Evolutionary conservation across 257 asterid species (phyloP).

Genomic region (Solanum corneliomulleri): DNA sequence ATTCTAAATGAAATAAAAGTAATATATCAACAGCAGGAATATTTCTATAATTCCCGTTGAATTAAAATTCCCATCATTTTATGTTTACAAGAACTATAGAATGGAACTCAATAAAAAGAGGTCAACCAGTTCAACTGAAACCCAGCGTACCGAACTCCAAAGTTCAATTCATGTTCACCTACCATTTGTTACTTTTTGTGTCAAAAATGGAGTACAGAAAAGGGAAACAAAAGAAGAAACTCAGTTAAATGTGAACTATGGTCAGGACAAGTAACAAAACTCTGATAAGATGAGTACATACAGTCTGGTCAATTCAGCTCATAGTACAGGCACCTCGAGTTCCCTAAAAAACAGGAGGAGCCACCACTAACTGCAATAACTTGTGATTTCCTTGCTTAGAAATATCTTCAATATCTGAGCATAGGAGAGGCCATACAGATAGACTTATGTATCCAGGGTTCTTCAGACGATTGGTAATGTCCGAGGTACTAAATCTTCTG

Average conservation of each 20-base stretch:
- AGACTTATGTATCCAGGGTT: background rate
- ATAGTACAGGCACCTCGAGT: background rate
- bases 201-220: background rate
- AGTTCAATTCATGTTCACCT: background rate
- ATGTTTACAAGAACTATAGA: background rate
- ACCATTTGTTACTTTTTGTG: background rate
- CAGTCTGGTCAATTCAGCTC: background rate
- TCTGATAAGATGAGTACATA: background rate
- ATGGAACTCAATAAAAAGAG: background rate
- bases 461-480: background rate
- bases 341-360: background rate
- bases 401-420: background rate
- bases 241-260: background rate
- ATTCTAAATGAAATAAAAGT: background rate
- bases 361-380: background rate
- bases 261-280: background rate
- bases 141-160: background rate
- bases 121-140: background rate
- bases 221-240: background rate
- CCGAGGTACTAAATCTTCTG: slow-evolving; percentile 1
- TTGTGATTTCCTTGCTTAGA: background rate
- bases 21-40: background rate
- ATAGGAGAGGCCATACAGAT: background rate
- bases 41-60: background rate
- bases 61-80: background rate